These are phyloP conservation scores for Linum usitatissimum DNA, from an alignment of 345 rosid genomes.

Conservation along the genomic window DNA sequence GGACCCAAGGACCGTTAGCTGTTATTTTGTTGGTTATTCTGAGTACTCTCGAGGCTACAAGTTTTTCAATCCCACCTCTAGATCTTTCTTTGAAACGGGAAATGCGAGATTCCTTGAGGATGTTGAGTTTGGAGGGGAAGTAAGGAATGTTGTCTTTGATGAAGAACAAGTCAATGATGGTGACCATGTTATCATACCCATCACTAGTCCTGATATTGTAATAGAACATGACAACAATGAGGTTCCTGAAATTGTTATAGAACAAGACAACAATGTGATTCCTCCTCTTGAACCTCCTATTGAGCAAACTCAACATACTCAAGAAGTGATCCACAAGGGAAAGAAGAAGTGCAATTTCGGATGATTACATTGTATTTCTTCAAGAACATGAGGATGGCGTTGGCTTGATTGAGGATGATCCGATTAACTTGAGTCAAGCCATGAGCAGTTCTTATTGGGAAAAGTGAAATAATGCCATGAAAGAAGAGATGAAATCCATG, in stretches of 20 bases:
- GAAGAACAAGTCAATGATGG: neutral
- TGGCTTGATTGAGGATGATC: neutral
- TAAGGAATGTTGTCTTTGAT: neutral
- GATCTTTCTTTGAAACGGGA: neutral
- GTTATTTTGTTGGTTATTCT: neutral
- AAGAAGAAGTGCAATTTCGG: neutral
- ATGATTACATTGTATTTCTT: slow-evolving; percentile 12
- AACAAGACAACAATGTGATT: neutral
- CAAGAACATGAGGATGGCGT: neutral
- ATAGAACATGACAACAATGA: no score
- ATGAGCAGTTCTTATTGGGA: neutral
- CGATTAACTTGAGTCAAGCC: slow-evolving; percentile 2
- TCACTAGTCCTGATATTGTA: neutral
- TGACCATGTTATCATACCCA: neutral
- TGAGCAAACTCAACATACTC: neutral
- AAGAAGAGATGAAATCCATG: no score
- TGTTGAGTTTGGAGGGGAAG: neutral
- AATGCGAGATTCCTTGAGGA: neutral
- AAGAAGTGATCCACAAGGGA: neutral
- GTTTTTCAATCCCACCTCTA: neutral
- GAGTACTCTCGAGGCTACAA: neutral
- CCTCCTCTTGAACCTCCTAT: neutral
- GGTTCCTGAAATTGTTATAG: neutral
- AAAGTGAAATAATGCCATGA: neutral
- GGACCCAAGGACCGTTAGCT: neutral